These are phyloP conservation scores for Cryomyces antarcticus DNA, from an alignment of 495 filamentous ascomycete genomes.

Conservation along the genomic window DNA sequence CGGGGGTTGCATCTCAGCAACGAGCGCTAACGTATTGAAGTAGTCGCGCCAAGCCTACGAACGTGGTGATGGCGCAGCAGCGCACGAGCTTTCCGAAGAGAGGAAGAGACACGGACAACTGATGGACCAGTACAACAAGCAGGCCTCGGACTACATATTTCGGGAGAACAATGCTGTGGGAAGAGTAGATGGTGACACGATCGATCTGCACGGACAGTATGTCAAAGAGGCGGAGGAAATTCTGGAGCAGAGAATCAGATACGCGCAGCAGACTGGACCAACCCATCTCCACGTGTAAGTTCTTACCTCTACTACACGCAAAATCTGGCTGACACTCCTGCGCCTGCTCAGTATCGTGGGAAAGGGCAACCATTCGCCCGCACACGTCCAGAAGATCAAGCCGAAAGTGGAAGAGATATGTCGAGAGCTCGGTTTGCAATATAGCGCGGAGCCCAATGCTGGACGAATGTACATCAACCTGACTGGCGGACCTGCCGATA, in stretches of 20 bases:
- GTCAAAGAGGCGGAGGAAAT: slow-evolving; percentile 89
- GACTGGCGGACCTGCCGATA: slow-evolving; percentile 34
- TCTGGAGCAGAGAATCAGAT: slow-evolving; percentile 58
- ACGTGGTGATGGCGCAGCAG: slow-evolving; percentile 53
- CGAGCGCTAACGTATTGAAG: not conserved
- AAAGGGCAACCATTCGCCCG: slow-evolving; percentile 69
- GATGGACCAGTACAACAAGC: slow-evolving; percentile 66
- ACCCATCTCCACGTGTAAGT: slow-evolving; percentile 52
- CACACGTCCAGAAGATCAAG: slow-evolving; percentile 76
- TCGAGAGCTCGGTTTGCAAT: slow-evolving; percentile 59
- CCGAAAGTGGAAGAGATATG: slow-evolving; percentile 77
- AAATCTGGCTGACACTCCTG: too few species aligned
- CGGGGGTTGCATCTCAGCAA: slow-evolving; percentile 7
- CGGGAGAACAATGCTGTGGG: slow-evolving; percentile 66
- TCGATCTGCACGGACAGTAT: slow-evolving; percentile 85
- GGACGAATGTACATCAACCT: slow-evolving; percentile 64
- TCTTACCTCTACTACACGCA: not conserved
- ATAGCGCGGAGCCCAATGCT: slow-evolving; percentile 65
- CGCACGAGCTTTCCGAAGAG: slow-evolving; percentile 64
- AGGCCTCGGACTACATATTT: slow-evolving; percentile 88
- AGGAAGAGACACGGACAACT: slow-evolving; percentile 62
- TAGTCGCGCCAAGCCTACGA: slow-evolving; percentile 48
- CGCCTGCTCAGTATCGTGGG: slow-evolving; percentile 49
- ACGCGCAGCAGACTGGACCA: slow-evolving; percentile 49
- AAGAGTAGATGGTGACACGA: slow-evolving; percentile 55